Evolutionary conservation across 345 rosid species (phyloP).

Genomic region (Citrus reticulata): DNA sequence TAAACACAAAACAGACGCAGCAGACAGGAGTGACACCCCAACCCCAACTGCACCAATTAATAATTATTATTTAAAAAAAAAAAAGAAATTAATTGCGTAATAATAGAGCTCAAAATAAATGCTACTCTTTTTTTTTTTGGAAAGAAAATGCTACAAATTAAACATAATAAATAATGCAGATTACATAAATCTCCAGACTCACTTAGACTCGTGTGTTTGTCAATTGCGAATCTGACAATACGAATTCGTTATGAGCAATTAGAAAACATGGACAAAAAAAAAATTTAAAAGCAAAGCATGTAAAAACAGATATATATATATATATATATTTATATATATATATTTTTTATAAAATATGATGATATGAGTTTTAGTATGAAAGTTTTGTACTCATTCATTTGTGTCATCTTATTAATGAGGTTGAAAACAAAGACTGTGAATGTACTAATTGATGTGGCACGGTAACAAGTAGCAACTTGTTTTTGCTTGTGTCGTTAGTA

Average conservation of each 20-base stretch:
- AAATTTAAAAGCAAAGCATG: background rate
- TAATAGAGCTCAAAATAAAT: background rate
- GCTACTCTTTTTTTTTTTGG: too few relatives aligned
- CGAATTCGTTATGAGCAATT: background rate
- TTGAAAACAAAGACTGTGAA: background rate
- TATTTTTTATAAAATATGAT: too few relatives aligned
- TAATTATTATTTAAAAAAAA: background rate
- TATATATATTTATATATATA: too few relatives aligned
- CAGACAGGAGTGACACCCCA: background rate
- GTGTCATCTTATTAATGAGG: background rate
- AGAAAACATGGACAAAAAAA: background rate
- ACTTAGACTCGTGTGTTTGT: background rate
- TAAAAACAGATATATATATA: too few relatives aligned
- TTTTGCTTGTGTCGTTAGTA: background rate
- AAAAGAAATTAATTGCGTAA: background rate
- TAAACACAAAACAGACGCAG: too few relatives aligned
- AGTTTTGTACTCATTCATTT: too few relatives aligned
- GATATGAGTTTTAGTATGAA: background rate
- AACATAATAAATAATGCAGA: background rate
- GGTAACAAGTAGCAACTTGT: background rate
- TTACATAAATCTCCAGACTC: too few relatives aligned
- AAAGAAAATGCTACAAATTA: background rate
- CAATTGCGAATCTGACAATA: background rate
- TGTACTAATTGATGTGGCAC: background rate
- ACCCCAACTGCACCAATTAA: background rate